Base-by-base conservation (phyloP, 2,329 filamentous ascomycete species). In the Cryphonectria carpinicola region DNA sequence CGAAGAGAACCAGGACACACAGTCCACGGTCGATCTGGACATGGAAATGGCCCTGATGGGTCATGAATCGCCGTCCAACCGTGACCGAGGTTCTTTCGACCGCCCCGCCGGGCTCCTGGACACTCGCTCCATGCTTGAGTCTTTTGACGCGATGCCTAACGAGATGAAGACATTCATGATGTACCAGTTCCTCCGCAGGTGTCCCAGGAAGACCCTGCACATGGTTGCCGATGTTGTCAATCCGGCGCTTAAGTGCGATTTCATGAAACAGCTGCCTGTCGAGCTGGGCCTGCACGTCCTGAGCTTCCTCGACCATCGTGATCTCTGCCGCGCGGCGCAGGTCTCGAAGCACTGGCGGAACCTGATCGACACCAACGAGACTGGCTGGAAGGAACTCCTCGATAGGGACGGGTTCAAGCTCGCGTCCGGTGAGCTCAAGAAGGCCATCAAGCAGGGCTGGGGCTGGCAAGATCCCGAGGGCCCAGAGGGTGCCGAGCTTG, bases 91-190 rank as follows among this genome's bases (percentile, higher is more conserved):
- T 73, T 78, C 65, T 72, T 78, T 67, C 64, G 80, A 81, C 66
- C 73, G 81, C 68, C 74, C 79, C 65, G 77, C 86, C 80, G 80
- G 78, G 28, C 80, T 95, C 28, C 88, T 95, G 81, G 93, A 97
- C 76, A 92, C 95, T n/a, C 93, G 93, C 10, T 88, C 87, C 22
- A 93, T 99, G 86, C 83, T 99, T 22, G 93, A 97, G 75, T 90
- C 91, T 2, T 99, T 98, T 76, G 95, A 98, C 79, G 88, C 92
- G 8, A 92, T 99, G 86, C 94, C 95, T 1, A 89, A 93, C 61
- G 92, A 96, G 76, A 90, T 99, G 88, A 96, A 99, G 82, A 93
- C 92, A 0, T 97, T 97, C 78, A 91, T 99, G 82, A 97, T 99
- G 90, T 98, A 97, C 79, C 95, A 99, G 78, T 89, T 99, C 69